Conservation (phyloP, 2,329 filamentous ascomycete genomes). For the Trichophyton verrucosum region DNA sequence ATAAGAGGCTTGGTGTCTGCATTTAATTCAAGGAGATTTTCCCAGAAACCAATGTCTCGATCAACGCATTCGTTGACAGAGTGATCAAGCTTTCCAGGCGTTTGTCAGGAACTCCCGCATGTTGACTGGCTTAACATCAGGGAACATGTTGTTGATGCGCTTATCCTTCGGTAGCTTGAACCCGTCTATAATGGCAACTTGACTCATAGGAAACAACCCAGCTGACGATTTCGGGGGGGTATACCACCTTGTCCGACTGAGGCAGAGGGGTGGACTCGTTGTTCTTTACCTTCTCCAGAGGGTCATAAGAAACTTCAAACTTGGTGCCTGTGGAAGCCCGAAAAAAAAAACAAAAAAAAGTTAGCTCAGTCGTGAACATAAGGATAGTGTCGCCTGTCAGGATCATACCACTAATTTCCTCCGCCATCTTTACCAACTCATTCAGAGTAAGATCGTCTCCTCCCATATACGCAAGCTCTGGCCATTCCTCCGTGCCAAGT, state of each 20-base stretch:
- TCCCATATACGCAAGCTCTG: neutral
- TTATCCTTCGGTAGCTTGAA: neutral
- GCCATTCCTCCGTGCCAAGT: neutral
- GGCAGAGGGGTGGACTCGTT: neutral
- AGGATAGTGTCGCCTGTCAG: neutral
- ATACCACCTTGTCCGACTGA: neutral
- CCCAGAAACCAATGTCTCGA: too few species aligned
- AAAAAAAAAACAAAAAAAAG: too few species aligned
- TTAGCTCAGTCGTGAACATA: neutral
- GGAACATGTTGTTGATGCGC: neutral
- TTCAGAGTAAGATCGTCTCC: neutral
- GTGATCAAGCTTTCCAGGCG: neutral
- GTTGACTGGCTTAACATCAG: neutral
- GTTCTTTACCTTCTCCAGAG: neutral
- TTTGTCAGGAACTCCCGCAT: neutral
- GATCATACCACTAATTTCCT: neutral
- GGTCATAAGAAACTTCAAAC: neutral
- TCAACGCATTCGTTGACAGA: too few species aligned
- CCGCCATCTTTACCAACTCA: neutral
- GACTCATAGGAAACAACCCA: neutral
- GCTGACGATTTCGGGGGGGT: neutral
- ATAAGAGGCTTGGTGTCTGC: too few species aligned
- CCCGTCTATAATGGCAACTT: neutral
- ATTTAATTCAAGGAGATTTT: too few species aligned
- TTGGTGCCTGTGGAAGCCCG: neutral